Percentiles rank a stretch among this genome's conserved stretches.
These are phyloP conservation scores for Cystobasidium slooffiae DNA, from an alignment of 1,284 basidiomycete species.

Conservation along the genomic window DNA sequence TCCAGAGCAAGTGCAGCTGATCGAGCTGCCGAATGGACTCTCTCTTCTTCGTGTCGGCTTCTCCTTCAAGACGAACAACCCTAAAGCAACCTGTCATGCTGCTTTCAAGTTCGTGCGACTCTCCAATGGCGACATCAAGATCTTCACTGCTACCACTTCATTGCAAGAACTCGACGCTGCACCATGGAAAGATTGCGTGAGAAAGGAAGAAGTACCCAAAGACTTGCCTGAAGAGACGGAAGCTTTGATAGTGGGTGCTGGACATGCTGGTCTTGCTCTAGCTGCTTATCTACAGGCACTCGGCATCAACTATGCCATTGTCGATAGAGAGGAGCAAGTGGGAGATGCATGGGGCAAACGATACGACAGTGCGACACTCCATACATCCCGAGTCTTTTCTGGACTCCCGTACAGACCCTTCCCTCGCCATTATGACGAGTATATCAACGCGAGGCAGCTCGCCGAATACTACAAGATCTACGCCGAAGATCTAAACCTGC, in stretches of 20 bases:
- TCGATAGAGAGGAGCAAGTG: conserved; percentile 24
- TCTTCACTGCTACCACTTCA: conserved; percentile 39
- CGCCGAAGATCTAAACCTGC: conserved; percentile 25
- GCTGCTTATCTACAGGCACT: conserved; percentile 35
- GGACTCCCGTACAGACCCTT: conserved; percentile 33
- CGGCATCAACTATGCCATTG: conserved; percentile 20
- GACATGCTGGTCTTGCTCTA: conserved; percentile 29
- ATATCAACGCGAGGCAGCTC: conserved; percentile 11
- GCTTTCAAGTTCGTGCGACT: conserved; percentile 27
- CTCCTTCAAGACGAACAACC: conserved; percentile 24
- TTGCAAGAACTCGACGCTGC: conserved; percentile 26
- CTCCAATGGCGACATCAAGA: conserved; percentile 21
- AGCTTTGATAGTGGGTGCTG: conserved; percentile 27
- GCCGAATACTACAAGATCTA: conserved; percentile 36
- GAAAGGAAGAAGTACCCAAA: not conserved
- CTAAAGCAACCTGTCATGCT: conserved; percentile 23
- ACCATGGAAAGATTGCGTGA: conserved; percentile 22
- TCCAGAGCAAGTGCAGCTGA: conserved; percentile 8
- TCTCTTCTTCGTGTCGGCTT: conserved; percentile 30
- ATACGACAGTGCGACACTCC: conserved; percentile 35
- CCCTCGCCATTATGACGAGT: conserved; percentile 26
- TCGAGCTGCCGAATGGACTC: conserved; percentile 21
- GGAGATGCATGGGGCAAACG: conserved; percentile 40
- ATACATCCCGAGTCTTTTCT: conserved; percentile 31
- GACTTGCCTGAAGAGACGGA: conserved; percentile 28